Percentiles rank a stretch among this genome's conserved stretches.
Evolutionary conservation across 768 basidiomycete genomes (phyloP).

Genomic region (Dacryopinax primogenitus): DNA sequence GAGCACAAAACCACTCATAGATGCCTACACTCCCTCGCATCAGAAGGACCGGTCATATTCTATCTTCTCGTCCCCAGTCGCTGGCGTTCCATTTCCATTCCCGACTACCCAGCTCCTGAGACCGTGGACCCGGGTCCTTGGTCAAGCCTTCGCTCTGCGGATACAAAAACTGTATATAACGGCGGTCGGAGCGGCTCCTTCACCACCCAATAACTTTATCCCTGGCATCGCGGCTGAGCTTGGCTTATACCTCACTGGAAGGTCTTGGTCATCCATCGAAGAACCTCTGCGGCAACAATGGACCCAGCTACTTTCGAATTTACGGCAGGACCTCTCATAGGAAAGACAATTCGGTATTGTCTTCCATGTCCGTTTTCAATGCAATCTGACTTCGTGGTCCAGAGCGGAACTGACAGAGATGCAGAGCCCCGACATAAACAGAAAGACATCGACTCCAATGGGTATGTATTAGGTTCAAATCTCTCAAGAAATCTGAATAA

Average conservation of each 20-base stretch:
- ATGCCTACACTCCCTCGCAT: not conserved
- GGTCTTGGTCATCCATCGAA: too few relatives aligned
- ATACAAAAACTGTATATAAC: not conserved
- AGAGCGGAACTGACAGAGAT: slow-evolving; percentile 30
- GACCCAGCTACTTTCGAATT: slow-evolving; percentile 30
- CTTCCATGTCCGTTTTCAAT: not conserved
- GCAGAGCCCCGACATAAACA: slow-evolving; percentile 53
- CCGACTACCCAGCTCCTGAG: not conserved
- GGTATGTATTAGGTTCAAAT: slow-evolving; percentile 14
- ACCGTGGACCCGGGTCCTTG: not conserved
- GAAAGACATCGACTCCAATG: slow-evolving; percentile 31
- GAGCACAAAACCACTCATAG: not conserved
- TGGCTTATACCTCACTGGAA: too few relatives aligned
- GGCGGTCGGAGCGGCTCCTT: not conserved
- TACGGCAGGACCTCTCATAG: slow-evolving; percentile 46
- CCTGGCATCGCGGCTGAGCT: too few relatives aligned
- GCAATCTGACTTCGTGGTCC: slow-evolving; percentile 18
- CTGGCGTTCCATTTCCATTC: not conserved
- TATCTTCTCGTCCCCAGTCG: not conserved
- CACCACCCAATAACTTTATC: not conserved
- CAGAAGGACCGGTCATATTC: not conserved
- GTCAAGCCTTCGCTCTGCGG: not conserved
- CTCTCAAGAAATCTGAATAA: not conserved
- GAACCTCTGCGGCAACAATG: too few relatives aligned
- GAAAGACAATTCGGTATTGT: slow-evolving; percentile 32